Base-by-base conservation (phyloP, 805 yeast genomes). In the Candida adriatica region DNA sequence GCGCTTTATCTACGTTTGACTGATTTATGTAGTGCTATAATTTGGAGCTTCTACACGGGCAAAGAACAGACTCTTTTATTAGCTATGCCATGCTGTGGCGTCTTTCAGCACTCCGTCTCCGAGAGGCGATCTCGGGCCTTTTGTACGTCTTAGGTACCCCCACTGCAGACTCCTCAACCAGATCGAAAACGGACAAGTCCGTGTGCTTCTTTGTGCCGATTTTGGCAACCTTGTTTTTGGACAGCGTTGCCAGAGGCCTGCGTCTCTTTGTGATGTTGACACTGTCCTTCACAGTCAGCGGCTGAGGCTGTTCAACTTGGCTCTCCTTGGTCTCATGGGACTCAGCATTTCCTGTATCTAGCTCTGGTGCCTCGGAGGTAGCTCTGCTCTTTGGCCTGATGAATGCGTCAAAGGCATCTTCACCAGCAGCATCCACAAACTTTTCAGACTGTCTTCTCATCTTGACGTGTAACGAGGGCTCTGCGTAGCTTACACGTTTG, bases 401-500 rank as follows among this genome's bases (percentile, higher is more conserved):
- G 31, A 31, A 30, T 2, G 34, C 37, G 20, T 34, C 48, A 33
- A 31, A 30, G 3, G 34, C 37, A 23, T 34, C 48, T 4, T 43
- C 45, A 28, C 23, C 49, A 14, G 78, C 73, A 2, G 87, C 87
- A 51, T 75, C 83, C 3, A 73, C 73, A 26, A 76, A 58, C 40
- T 66, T 64, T 18, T 62, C 79, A 0, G 76, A 63, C 20, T 73
- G 75, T 42, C 90, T 64, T 48, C 94, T 68, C 78, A 79, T 66
- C 49, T 81, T 82, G 11, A 68, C 70, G 24, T 81, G 62, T 32
- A 80, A 53, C 2, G 88, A 75, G 1, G 87, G 86, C 20, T 75
- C 63, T 13, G 75, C 74, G 45, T 84, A 84, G 50, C 75, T 73
- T 6, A 84, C 73, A 8, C 69, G 66, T 36, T 69, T 73, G 4